Evolutionary conservation across 495 filamentous ascomycete species (phyloP).

Genomic region (Aspergillus steynii): DNA sequence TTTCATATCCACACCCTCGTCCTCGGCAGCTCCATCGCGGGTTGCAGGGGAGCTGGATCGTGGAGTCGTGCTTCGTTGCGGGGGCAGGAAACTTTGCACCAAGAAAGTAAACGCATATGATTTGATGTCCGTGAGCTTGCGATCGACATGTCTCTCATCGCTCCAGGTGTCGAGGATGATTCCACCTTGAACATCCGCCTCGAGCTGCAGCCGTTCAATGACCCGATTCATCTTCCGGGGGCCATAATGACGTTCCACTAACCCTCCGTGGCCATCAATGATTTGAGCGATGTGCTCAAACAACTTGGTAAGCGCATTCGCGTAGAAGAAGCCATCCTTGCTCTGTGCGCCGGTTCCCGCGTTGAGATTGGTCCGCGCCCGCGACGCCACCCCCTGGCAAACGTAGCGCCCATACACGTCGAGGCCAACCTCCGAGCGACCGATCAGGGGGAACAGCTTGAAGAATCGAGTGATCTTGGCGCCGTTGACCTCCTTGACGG

Average conservation of each 20-base stretch:
- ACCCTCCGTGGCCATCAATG: slow-evolving; percentile 81
- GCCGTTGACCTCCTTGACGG: slow-evolving; percentile 79
- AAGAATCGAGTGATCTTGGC: slow-evolving; percentile 93
- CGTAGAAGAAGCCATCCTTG: slow-evolving; percentile 84
- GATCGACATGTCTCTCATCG: slow-evolving; percentile 80
- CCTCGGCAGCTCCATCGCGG: slow-evolving; percentile 60
- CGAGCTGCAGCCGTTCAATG: slow-evolving; percentile 87
- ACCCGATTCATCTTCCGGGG: slow-evolving; percentile 91
- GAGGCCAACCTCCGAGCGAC: slow-evolving; percentile 80
- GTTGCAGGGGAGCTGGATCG: slow-evolving; percentile 65
- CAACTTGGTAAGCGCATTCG: slow-evolving; percentile 82
- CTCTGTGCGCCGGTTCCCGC: slow-evolving; percentile 57
- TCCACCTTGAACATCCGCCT: slow-evolving; percentile 96
- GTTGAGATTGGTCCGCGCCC: slow-evolving; percentile 79
- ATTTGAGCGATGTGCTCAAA: slow-evolving; percentile 98
- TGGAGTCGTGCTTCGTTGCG: slow-evolving; percentile 57
- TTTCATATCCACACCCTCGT: slow-evolving; percentile 93
- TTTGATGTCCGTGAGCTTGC: slow-evolving; percentile 89
- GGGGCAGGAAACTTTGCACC: slow-evolving; percentile 87
- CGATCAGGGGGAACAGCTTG: slow-evolving; percentile 95
- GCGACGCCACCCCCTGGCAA: slow-evolving; percentile 84
- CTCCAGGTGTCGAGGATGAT: slow-evolving; percentile 94
- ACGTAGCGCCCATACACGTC: slow-evolving; percentile 96
- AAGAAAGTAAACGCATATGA: slow-evolving; percentile 97
- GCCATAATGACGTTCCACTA: slow-evolving; percentile 94